These are phyloP conservation scores for Coccinonectria pachysandricola DNA, from an alignment of 2,329 filamentous ascomycete species.

Conservation along the genomic window DNA sequence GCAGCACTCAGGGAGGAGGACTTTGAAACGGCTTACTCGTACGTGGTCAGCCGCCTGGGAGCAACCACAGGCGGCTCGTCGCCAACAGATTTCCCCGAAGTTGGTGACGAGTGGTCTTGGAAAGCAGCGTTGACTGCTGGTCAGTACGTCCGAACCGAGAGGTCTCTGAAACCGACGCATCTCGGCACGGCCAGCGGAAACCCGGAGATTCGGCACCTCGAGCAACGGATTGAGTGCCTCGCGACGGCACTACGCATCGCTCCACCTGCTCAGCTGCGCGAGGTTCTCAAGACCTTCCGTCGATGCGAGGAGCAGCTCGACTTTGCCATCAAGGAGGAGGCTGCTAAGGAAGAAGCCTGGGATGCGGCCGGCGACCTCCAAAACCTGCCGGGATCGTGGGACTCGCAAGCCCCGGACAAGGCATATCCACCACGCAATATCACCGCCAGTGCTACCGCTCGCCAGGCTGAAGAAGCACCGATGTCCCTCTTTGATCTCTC, in stretches of 20 bases:
- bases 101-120: slow-evolving; percentile 62
- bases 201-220: slow-evolving; percentile 57
- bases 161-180: slow-evolving; percentile 46
- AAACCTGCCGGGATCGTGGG: slow-evolving; percentile 47
- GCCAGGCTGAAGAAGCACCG: slow-evolving; percentile 43
- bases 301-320: slow-evolving; percentile 71
- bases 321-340: slow-evolving; percentile 54
- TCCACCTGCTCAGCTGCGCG: slow-evolving; percentile 57
- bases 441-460: slow-evolving; percentile 24
- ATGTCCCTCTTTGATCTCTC: slow-evolving; percentile 58
- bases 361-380: slow-evolving; percentile 53
- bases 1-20: slow-evolving; percentile 66
- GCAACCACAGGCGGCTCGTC: slow-evolving; percentile 18
- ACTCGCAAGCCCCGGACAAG: slow-evolving; percentile 17
- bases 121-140: slow-evolving; percentile 69
- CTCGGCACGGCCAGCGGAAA: slow-evolving; percentile 50
- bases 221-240: slow-evolving; percentile 73
- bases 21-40: slow-evolving; percentile 81
- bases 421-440: slow-evolving; percentile 22
- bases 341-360: slow-evolving; percentile 59
- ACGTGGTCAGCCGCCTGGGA: slow-evolving; percentile 59
- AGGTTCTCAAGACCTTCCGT: slow-evolving; percentile 65
- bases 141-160: slow-evolving; percentile 51
- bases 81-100: slow-evolving; percentile 2
- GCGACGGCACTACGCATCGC: slow-evolving; percentile 66